phyloP scores from a whole-genome alignment of 352 stramenopile genomes.

The Globisporangium yorkense region DNA sequence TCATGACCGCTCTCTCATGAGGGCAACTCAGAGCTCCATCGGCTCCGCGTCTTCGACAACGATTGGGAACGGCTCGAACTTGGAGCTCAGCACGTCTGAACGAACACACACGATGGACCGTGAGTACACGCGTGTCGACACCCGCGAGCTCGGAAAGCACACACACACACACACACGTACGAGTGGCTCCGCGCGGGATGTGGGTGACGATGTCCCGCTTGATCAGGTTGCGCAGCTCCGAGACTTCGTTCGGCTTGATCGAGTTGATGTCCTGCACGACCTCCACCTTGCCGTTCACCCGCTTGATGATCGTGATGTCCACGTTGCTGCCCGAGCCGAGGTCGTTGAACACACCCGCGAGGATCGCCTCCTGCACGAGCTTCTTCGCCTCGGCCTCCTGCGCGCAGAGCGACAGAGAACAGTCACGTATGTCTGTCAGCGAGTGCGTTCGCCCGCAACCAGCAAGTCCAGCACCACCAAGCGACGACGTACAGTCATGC shows the following conservation, averaged over 20 bases:
- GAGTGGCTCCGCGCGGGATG: conserved; percentile 75
- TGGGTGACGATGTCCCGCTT: conserved; percentile 78
- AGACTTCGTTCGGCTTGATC: conserved; percentile 92
- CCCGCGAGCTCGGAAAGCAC: neutral
- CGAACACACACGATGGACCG: neutral
- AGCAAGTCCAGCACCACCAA: too few species aligned
- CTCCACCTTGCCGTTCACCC: conserved; percentile 73
- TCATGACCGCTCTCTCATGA: neutral
- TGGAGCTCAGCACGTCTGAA: conserved; percentile 62
- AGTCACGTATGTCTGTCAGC: neutral
- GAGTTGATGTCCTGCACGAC: conserved; percentile 89
- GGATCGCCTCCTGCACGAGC: conserved; percentile 95
- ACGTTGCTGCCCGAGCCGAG: conserved; percentile 96
- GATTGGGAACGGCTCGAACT: conserved; percentile 68
- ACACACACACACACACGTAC: conserved; percentile 30
- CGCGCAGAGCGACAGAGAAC: neutral
- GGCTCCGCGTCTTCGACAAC: conserved; percentile 68
- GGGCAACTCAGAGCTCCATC: conserved; percentile 66
- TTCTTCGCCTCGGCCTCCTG: conserved; percentile 94
- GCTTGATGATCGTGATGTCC: conserved; percentile 95
- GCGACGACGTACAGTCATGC: conserved; percentile 69
- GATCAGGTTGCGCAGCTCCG: conserved; percentile 81
- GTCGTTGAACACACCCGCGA: conserved; percentile 98
- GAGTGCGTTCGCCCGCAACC: neutral
- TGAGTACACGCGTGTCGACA: neutral